Conservation (phyloP, 768 basidiomycete genomes). For the Serpula lacrymans region DNA sequence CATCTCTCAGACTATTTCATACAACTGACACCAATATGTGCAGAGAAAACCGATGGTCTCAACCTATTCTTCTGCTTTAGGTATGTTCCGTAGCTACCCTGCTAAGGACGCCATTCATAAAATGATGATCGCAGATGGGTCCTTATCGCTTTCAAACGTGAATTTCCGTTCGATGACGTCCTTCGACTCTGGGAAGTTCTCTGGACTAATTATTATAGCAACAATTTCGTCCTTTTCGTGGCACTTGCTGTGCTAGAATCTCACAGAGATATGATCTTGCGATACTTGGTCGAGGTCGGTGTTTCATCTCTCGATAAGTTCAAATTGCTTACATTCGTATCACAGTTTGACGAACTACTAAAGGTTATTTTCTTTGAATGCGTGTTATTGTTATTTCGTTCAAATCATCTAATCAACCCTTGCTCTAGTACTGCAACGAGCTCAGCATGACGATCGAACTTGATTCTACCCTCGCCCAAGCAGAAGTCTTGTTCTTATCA, state of each 20-base stretch:
- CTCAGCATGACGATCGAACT: slow-evolving; percentile 96
- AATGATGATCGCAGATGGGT: slow-evolving; percentile 62
- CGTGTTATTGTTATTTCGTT: slow-evolving; percentile 4
- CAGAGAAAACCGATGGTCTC: slow-evolving; percentile 84
- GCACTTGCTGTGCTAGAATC: slow-evolving; percentile 93
- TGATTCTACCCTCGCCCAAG: slow-evolving; percentile 92
- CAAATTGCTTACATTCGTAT: slow-evolving; percentile 1
- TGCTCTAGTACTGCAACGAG: slow-evolving; percentile 80
- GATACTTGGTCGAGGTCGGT: slow-evolving; percentile 89
- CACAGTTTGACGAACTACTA: slow-evolving; percentile 76
- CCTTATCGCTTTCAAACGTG: slow-evolving; percentile 92
- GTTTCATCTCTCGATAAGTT: neutral
- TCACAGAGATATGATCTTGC: slow-evolving; percentile 90
- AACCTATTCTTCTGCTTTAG: slow-evolving; percentile 99
- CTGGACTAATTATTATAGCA: slow-evolving; percentile 90
- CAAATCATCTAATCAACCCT: slow-evolving; percentile 4
- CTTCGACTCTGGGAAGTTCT: slow-evolving; percentile 90
- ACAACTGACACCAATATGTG: slow-evolving; percentile 14
- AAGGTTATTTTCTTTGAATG: slow-evolving; percentile 44
- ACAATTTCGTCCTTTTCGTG: slow-evolving; percentile 86
- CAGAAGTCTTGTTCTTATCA: slow-evolving; percentile 93
- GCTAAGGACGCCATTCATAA: neutral
- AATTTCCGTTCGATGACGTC: slow-evolving; percentile 91
- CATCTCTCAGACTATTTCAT: neutral
- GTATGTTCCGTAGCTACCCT: slow-evolving; percentile 33